These are phyloP conservation scores for Penicillium pulvis DNA, from an alignment of 495 filamentous ascomycete species.

Conservation along the genomic window DNA sequence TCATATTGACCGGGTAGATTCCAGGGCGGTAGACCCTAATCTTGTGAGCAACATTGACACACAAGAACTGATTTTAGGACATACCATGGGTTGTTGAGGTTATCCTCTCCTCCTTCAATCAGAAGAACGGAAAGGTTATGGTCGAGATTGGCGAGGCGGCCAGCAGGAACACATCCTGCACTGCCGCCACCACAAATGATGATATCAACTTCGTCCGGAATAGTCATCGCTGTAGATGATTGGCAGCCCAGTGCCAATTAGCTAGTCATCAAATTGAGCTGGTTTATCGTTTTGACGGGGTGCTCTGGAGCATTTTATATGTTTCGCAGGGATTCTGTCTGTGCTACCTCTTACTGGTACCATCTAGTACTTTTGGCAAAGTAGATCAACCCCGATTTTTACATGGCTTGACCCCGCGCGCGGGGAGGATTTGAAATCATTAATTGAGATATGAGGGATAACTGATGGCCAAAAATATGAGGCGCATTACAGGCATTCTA, in stretches of 20 bases:
- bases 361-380: neutral
- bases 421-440: neutral
- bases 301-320: neutral
- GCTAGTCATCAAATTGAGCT: neutral
- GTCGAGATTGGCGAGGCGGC: constrained; percentile 76
- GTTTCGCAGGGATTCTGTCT: neutral
- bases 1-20: constrained; percentile 80
- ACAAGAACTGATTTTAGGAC: neutral
- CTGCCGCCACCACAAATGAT: constrained; percentile 79
- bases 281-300: neutral
- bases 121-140: constrained; percentile 78
- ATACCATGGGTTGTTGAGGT: constrained; percentile 78
- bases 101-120: constrained; percentile 78
- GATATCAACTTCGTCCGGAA: constrained; percentile 74
- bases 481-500: too few relatives aligned
- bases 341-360: neutral
- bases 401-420: neutral
- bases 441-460: neutral
- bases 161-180: constrained; percentile 75
- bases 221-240: constrained; percentile 29
- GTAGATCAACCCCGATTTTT: neutral
- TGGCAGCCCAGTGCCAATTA: neutral
- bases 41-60: neutral
- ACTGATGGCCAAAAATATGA: neutral
- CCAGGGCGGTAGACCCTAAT: constrained; percentile 70